Evolutionary conservation across 1,139 yeast genomes (phyloP).

Genomic region (Meyerozyma sp.): DNA sequence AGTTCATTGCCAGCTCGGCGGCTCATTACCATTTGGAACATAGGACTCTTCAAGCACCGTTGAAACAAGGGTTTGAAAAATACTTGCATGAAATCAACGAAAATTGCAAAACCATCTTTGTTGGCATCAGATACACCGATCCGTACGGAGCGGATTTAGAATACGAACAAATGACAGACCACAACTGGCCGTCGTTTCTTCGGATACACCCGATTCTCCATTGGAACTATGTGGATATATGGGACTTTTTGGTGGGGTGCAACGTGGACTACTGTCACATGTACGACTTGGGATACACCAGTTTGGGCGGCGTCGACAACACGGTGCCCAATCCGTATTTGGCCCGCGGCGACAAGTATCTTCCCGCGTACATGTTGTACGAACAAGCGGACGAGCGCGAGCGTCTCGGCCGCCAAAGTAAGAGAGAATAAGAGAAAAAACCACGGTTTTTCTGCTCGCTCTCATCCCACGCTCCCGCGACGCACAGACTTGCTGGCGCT

Average conservation of each 20-base stretch:
- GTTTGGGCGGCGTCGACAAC: constrained; percentile 67
- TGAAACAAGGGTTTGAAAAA: constrained; percentile 61
- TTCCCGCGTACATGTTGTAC: constrained; percentile 61
- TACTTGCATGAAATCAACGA: constrained; percentile 46
- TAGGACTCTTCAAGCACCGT: constrained; percentile 38
- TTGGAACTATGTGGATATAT: constrained; percentile 74
- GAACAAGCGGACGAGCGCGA: constrained; percentile 59
- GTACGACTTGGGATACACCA: constrained; percentile 77
- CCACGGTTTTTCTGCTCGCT: too few species aligned
- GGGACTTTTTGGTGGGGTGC: constrained; percentile 58
- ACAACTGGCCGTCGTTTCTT: constrained; percentile 81
- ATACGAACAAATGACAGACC: constrained; percentile 66
- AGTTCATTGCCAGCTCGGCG: constrained; percentile 41
- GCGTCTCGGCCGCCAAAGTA: constrained; percentile 22
- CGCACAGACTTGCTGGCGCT: constrained; percentile 9
- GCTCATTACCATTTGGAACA: constrained; percentile 41
- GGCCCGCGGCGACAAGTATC: constrained; percentile 27
- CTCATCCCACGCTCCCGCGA: constrained; percentile 8
- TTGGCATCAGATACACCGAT: constrained; percentile 78
- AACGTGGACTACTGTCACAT: constrained; percentile 57
- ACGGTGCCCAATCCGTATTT: constrained; percentile 66
- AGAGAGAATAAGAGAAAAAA: too few species aligned
- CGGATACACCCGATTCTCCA: constrained; percentile 78
- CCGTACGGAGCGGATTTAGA: constrained; percentile 60
- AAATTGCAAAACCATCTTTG: constrained; percentile 57